A percentile compares a stretch with the other conserved stretches of the same genome.
phyloP scores from a whole-genome alignment of 805 yeast species.

The Saturnispora ahearnii region DNA sequence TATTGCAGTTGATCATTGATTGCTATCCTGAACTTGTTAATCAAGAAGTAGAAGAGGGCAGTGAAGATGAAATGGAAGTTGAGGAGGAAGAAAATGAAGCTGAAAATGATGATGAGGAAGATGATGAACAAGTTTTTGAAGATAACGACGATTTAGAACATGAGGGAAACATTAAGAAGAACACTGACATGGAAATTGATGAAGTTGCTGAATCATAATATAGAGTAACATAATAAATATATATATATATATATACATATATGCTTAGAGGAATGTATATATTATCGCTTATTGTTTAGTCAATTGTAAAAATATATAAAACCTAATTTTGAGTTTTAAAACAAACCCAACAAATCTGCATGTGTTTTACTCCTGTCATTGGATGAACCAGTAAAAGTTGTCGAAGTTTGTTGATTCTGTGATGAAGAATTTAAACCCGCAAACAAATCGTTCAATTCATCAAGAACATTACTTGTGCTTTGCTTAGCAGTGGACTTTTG shows the following conservation, averaged over 20 bases:
- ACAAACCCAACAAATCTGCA: conserved; percentile 10
- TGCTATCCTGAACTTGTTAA: conserved; percentile 39
- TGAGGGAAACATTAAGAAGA: conserved; percentile 16
- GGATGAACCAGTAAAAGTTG: background rate
- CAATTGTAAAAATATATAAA: background rate
- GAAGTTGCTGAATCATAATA: conserved; percentile 12
- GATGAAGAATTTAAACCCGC: conserved; percentile 18
- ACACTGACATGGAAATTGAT: conserved; percentile 20
- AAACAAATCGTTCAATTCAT: conserved; percentile 71
- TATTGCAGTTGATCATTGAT: conserved; percentile 47
- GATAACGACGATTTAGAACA: conserved; percentile 23
- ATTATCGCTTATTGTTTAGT: background rate
- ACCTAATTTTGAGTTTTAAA: background rate
- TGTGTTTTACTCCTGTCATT: background rate
- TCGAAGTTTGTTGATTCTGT: background rate
- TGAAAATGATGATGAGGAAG: conserved; percentile 21
- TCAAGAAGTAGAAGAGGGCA: conserved; percentile 19
- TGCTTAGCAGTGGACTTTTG: conserved; percentile 18
- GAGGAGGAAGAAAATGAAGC: conserved; percentile 15
- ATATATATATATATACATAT: no score
- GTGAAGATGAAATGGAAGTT: conserved; percentile 20
- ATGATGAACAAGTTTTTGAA: conserved; percentile 16
- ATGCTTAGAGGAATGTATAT: background rate
- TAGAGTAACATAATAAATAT: no score
- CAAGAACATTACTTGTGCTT: conserved; percentile 37